phyloP scores from a whole-genome alignment of 2,329 filamentous ascomycete species.

The Magnaporthiopsis incrustans region DNA sequence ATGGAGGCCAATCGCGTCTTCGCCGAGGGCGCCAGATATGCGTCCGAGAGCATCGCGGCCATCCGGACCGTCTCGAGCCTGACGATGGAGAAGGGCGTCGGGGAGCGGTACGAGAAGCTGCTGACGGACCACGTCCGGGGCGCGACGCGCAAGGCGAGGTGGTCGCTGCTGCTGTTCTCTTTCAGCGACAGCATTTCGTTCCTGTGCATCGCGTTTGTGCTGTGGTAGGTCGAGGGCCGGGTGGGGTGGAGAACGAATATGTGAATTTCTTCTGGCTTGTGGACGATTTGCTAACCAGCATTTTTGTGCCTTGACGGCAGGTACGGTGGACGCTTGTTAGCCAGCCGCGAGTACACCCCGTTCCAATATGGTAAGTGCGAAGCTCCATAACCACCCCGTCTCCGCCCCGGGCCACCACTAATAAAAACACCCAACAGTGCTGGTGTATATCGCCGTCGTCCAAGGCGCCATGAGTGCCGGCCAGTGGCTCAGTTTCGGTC shows the following conservation, averaged over 20 bases:
- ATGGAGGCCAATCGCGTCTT: constrained; percentile 49
- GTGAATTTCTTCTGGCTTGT: neutral
- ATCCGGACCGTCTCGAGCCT: constrained; percentile 55
- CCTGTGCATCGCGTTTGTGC: constrained; percentile 49
- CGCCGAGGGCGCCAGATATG: constrained; percentile 54
- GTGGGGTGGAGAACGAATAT: neutral
- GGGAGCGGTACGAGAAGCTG: constrained; percentile 26
- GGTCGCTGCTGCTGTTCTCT: constrained; percentile 25
- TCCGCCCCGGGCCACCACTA: no score
- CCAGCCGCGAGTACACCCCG: constrained; percentile 20
- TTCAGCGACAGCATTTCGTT: constrained; percentile 39
- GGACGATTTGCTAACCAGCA: neutral
- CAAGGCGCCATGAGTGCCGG: constrained; percentile 23
- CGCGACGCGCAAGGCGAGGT: constrained; percentile 23
- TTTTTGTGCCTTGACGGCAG: constrained; percentile 9
- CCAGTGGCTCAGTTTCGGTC: constrained; percentile 24
- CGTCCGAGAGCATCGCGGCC: constrained; percentile 52
- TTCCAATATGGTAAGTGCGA: constrained; percentile 18
- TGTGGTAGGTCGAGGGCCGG: constrained; percentile 36
- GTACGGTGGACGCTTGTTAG: constrained; percentile 20
- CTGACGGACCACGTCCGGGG: constrained; percentile 24
- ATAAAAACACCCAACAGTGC: constrained; percentile 11
- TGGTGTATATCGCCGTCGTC: constrained; percentile 26
- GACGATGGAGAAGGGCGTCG: constrained; percentile 52
- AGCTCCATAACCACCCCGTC: no score